Base-by-base conservation (phyloP, 768 basidiomycete species). In the Sarcodon aspratus region DNA sequence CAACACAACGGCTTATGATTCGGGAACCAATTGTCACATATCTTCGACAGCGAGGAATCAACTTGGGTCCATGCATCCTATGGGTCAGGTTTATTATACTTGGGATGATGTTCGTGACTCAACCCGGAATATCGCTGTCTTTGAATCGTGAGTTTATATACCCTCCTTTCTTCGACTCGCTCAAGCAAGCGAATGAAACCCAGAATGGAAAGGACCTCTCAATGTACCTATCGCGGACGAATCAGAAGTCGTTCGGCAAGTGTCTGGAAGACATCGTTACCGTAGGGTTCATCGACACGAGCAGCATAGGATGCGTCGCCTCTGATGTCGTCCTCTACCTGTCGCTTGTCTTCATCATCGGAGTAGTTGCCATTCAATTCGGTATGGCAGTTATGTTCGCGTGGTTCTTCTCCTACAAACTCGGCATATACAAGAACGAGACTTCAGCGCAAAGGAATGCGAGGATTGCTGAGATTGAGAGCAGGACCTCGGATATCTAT, bases 361-460 rank as follows among this genome's bases (percentile, higher is more conserved):
- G 95, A 52, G 95, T 98, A 52, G 95, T 98, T 54, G 75, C 79
- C 48, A 92, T 96, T 63, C 88, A 92, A 33, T 99, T 98, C 69
- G 71, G 77, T 56, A 95, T 98, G 92, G 96, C 96, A 44, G 88
- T 96, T 60, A 73, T 95, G 63, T 99, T 98, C 66, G 76, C 87
- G 21, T 99, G 96, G 96, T 98, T 97, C 76, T 85, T 89, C 64
- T 91, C 87, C n/a, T 92, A 88, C 83, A 81, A 81, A 59, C 73
- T 99, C 37, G 96, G 96, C 44, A 85, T 88, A 54, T 98, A 95
- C 74, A 85, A 86, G 53, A 76, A 79, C 36, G 96, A 99, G 68
- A 90, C 91, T 12, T 91, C 93, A 61, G 83, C 89, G 61, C 79
- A 98, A 61, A 79, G 94, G 11, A 91, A 91, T 82, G 79, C 81